Evolutionary conservation across 2,329 filamentous ascomycete species (phyloP).

Genomic region (Aspergillus luchuensis): DNA sequence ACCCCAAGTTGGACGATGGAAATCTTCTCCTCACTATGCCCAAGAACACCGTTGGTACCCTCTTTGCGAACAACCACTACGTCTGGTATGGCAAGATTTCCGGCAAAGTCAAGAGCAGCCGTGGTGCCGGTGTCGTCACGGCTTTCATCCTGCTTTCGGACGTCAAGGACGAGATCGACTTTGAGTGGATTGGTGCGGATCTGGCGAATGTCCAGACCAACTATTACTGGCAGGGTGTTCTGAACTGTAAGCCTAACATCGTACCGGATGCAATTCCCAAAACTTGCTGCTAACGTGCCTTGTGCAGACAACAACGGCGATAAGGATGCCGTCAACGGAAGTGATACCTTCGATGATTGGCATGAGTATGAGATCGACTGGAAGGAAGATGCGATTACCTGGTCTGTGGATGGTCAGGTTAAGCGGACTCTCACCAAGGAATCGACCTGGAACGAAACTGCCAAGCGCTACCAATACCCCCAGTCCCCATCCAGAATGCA

Average conservation of each 20-base stretch:
- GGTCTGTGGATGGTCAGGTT: constrained; percentile 80
- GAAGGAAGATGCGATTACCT: constrained; percentile 82
- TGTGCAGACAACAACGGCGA: constrained; percentile 69
- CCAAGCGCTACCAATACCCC: constrained; percentile 81
- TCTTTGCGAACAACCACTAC: constrained; percentile 81
- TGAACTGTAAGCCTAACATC: constrained; percentile 72
- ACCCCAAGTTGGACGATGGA: constrained; percentile 62
- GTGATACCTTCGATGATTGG: constrained; percentile 73
- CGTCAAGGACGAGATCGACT: constrained; percentile 98
- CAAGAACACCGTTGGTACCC: constrained; percentile 78
- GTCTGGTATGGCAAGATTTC: constrained; percentile 97
- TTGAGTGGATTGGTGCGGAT: constrained; percentile 86
- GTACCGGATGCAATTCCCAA: neutral
- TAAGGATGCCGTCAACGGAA: constrained; percentile 61
- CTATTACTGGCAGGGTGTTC: constrained; percentile 94
- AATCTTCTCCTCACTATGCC: constrained; percentile 87
- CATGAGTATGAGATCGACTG: constrained; percentile 95
- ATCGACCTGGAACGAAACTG: constrained; percentile 80
- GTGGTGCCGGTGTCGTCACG: constrained; percentile 87
- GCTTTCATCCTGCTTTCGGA: constrained; percentile 95
- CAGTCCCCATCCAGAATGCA: constrained; percentile 90
- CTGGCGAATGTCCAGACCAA: constrained; percentile 82
- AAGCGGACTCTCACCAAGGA: constrained; percentile 71
- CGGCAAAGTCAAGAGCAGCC: constrained; percentile 79
- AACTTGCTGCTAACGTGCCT: neutral